These are phyloP conservation scores for Apophysomyces variabilis DNA, from an alignment of 371 early-diverging fungal genomes.

Conservation along the genomic window DNA sequence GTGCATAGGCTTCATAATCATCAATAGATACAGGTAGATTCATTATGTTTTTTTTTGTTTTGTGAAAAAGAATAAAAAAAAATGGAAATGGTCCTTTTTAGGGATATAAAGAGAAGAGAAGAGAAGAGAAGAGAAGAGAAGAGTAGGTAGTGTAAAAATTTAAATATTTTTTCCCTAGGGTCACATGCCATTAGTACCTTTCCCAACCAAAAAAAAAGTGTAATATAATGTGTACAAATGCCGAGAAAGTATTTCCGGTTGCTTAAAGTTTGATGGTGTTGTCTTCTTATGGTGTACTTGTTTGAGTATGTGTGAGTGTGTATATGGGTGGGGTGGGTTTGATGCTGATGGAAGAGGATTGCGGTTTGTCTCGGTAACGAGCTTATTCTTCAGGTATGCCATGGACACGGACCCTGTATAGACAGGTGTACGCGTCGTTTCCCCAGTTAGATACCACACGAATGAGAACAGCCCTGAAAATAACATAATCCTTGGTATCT, in stretches of 20 bases:
- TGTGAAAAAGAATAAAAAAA: constrained; percentile 7
- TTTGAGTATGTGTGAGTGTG: not conserved
- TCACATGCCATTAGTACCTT: no score
- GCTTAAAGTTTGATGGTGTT: not conserved
- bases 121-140: constrained; percentile 1
- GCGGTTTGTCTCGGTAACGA: not conserved
- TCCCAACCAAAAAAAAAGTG: no score
- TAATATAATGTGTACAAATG: no score
- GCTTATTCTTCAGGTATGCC: constrained; percentile 38
- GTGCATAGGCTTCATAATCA: constrained; percentile 28
- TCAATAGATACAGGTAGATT: constrained; percentile 24
- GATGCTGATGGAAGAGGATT: not conserved
- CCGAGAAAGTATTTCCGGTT: no score
- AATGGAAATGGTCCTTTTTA: not conserved
- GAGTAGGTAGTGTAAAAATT: not conserved
- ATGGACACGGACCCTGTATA: constrained; percentile 83
- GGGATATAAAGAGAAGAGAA: constrained; percentile 1
- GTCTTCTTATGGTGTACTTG: not conserved
- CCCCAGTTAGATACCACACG: constrained; percentile 77
- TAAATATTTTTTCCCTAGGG: no score
- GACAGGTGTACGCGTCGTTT: constrained; percentile 71
- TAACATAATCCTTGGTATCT: constrained; percentile 34
- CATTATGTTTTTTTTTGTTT: constrained; percentile 6
- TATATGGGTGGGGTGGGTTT: not conserved
- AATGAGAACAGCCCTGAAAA: constrained; percentile 40